Evolutionary conservation across 106 monocot genomes (phyloP), one percentile per base, ranked within the genome.

Genomic region (Alisma plantagoaquatica): DNA sequence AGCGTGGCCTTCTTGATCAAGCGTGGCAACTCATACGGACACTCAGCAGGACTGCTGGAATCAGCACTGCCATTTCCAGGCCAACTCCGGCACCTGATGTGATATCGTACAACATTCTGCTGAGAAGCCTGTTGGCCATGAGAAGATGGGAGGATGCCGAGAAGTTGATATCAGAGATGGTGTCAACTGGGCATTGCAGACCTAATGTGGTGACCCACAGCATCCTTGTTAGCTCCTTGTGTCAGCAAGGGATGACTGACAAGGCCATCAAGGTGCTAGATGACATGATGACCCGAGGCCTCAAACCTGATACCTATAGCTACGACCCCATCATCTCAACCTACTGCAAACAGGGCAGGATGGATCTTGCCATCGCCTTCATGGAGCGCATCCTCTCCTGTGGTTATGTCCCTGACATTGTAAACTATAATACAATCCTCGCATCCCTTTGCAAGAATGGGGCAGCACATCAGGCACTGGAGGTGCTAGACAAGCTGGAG

Each of bases 371-470:
- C 0, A 64, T 86, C n/a, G 67, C 71, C 43, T 76, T 76, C 60
- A 52, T 80, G 70, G 80, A 76, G 42, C 53, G 43, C 49, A 86
- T 86, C 70, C 60, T 80, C 10, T 57, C 67, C 12, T 71, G 65
- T 2, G 80, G 85, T n/a, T 85, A 75, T 26, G 20, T 60, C 2
- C 84, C 79, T 0, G 85, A 86, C 19, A 74, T 86, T 14, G 70
- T 80, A 43, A 86, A 77, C 63, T 86, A 73, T 61, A 86, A 80
- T 67, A 77, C 85, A 0, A 65, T 86, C 23, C 50, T 86, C 0
- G 50, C 78, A 0, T 73, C 73, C 1, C 70, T 86, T 8, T 86
- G 85, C 63, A 86, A 67, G 85, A 67, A 38, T 16, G 85, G 85
- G 17, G 71, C 59, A 9, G 30, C 73, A 2, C 43, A 57, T 1